Evolutionary conservation across 169 alveolate genomes (phyloP), one percentile per base, ranked within the genome.

Genomic region (Eimeria nieschulzi): DNA sequence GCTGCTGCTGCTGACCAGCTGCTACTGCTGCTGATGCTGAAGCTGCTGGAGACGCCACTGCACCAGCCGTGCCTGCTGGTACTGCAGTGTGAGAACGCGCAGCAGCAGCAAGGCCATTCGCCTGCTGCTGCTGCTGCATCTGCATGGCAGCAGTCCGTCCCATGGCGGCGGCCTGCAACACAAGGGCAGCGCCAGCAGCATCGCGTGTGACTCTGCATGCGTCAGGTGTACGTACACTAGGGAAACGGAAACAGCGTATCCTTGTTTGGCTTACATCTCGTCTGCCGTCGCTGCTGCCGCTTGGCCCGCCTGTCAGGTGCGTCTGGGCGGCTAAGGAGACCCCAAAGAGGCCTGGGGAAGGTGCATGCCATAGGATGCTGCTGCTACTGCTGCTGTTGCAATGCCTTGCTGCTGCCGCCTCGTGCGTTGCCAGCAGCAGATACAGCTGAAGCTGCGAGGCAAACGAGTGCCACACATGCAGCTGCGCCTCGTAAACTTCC

Each of bases 1-100:
- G 85, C 19, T 46, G 86, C 59, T 63, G 88, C 78, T 68, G 26
- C 83, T 72, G 75, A 2, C 7, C 76, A 0, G 76, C 78, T 21
- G 46, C 78, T 21, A 15, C 78, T 25, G 46, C 26, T 21, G 53
- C 53, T 21, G 78, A 10, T n/a, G 78, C 78, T 7, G 46, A n/a
- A 19, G 46, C 78, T 3, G 78, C 78, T 21, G 78, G 46, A 5
- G 78, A 26, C 39, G 12, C 53, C 78, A 21, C 78, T 19, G 46
- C 39, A 3, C 26, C 78, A 15, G 12, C 46, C 78, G 26, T 68
- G 78, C 78, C 21, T 17, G 21, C 70, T 19, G 21, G 70, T 19
- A 5, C 70, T 17, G 70, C 70, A 61, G 70, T 61, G 46, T 33
- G 46, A 33, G 46, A 33, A 33, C 46, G 46, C 17, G 78, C 78